phyloP scores from a whole-genome alignment of 805 yeast genomes.

The Candida sithepensis region DNA sequence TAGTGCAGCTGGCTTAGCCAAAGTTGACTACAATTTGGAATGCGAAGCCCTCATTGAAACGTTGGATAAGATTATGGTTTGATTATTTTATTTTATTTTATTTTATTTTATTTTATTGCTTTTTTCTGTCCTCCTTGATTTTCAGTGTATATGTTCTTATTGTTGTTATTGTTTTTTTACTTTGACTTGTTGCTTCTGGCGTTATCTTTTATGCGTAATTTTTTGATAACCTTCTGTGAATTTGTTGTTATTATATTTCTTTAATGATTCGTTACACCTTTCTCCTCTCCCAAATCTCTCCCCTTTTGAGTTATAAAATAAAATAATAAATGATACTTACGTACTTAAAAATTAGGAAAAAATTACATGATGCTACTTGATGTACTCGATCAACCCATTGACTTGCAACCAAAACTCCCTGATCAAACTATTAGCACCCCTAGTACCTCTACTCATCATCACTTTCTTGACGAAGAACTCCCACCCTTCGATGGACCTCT shows the following conservation, averaged over 20 bases:
- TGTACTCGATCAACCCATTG: constrained; percentile 50
- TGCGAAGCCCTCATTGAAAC: constrained; percentile 51
- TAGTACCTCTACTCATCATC: constrained; percentile 60
- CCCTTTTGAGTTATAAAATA: neutral
- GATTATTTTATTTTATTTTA: neutral
- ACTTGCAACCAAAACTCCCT: constrained; percentile 62
- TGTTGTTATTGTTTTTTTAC: no score
- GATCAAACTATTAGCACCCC: constrained; percentile 53
- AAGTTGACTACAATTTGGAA: constrained; percentile 56
- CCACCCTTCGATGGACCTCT: constrained; percentile 28
- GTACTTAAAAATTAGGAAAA: no score
- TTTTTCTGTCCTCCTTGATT: no score
- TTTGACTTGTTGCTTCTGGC: no score
- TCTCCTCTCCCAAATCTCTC: neutral
- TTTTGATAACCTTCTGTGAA: no score
- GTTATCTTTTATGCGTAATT: no score
- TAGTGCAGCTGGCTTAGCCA: constrained; percentile 52
- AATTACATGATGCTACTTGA: neutral
- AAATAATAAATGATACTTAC: no score
- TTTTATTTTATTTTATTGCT: no score
- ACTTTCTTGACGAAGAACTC: constrained; percentile 52
- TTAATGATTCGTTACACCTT: no score
- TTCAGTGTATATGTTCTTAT: no score
- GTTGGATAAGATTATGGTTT: constrained; percentile 31
- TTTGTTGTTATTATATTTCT: no score